These are phyloP conservation scores for Boletus sp. DNA, from an alignment of 768 basidiomycete genomes.

Conservation along the genomic window DNA sequence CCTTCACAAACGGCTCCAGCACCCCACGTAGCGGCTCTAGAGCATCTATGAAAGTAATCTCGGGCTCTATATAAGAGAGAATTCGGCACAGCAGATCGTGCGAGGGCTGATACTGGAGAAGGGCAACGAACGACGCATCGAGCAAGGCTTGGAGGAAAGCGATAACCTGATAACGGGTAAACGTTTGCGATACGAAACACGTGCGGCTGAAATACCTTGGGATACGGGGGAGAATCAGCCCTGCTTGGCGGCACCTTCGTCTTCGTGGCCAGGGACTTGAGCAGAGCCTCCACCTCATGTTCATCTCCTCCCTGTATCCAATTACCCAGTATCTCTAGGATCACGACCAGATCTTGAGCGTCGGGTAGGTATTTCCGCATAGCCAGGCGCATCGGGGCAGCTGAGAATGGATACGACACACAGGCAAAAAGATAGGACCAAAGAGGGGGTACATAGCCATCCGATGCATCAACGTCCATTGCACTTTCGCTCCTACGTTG, in stretches of 20 bases:
- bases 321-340: constrained; percentile 38
- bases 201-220: constrained; percentile 42
- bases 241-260: constrained; percentile 13
- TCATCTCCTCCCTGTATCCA: constrained; percentile 39
- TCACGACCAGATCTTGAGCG: constrained; percentile 36
- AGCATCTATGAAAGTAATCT: constrained; percentile 48
- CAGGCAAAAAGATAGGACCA: constrained; percentile 38
- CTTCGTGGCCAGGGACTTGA: constrained; percentile 23
- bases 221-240: constrained; percentile 24
- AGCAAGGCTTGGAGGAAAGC: constrained; percentile 63
- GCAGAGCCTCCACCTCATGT: constrained; percentile 17
- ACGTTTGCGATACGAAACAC: constrained; percentile 24
- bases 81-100: constrained; percentile 52
- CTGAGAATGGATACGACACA: constrained; percentile 41
- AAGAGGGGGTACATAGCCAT: constrained; percentile 33
- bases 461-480: constrained; percentile 39
- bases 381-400: constrained; percentile 41
- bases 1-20: constrained; percentile 60
- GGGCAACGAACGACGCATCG: constrained; percentile 67
- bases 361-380: constrained; percentile 41
- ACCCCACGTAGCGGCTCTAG: constrained; percentile 58
- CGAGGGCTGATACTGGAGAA: constrained; percentile 63
- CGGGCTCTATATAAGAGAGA: constrained; percentile 51
- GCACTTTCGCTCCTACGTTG: constrained; percentile 31
- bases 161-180: constrained; percentile 50